phyloP scores from a whole-genome alignment of 2,329 filamentous ascomycete species.

The Myriosclerotinia scirpicola region DNA sequence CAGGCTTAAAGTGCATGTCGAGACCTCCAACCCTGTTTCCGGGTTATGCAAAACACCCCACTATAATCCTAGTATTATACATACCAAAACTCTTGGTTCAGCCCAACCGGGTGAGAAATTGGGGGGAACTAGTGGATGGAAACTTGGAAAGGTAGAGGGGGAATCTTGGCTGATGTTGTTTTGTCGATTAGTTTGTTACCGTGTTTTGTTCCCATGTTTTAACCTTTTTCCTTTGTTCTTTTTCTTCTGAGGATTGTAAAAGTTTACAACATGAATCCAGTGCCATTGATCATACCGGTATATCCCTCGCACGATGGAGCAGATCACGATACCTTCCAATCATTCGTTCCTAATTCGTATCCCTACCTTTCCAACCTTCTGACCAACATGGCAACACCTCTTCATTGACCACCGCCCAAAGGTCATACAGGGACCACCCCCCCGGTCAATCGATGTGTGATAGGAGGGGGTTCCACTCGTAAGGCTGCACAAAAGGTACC shows the following conservation, averaged over 20 bases:
- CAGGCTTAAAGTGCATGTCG: slow-evolving; percentile 9
- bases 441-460: background rate
- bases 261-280: no score
- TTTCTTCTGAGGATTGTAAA: background rate
- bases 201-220: background rate
- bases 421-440: slow-evolving; percentile 7
- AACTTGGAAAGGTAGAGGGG: background rate
- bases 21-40: slow-evolving; percentile 18
- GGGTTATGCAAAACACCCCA: slow-evolving; percentile 22
- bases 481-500: slow-evolving; percentile 24
- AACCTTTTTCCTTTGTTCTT: background rate
- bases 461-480: slow-evolving; percentile 23
- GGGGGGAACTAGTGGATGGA: background rate
- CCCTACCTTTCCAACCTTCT: slow-evolving; percentile 15
- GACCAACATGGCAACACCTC: slow-evolving; percentile 6
- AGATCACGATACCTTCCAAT: background rate
- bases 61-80: slow-evolving; percentile 13
- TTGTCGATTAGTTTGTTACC: slow-evolving; percentile 2
- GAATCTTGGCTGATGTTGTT: background rate
- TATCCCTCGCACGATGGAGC: no score
- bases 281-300: no score
- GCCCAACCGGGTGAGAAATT: slow-evolving; percentile 18
- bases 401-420: slow-evolving; percentile 8
- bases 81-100: slow-evolving; percentile 19
- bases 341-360: background rate